A percentile compares a stretch with the other conserved stretches of the same genome.
phyloP scores from a whole-genome alignment of 2,329 filamentous ascomycete species.

The Alternaria sp. region DNA sequence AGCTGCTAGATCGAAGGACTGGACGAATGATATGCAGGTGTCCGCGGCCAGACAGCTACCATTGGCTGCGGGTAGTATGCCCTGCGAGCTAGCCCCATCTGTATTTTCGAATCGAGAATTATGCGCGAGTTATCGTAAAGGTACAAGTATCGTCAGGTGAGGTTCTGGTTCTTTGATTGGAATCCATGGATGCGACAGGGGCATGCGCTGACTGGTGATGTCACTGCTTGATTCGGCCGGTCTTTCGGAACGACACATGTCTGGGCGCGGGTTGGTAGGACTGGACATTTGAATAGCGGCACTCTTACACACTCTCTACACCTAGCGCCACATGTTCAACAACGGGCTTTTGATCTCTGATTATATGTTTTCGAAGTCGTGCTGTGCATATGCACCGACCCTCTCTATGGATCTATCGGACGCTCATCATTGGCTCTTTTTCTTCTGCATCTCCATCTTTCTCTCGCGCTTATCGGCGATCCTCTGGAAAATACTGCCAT shows the following conservation, averaged over 20 bases:
- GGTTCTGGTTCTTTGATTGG: not conserved
- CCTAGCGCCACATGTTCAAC: not conserved
- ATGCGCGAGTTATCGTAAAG: not conserved
- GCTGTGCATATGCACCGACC: not conserved
- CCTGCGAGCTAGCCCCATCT: not conserved
- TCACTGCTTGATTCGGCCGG: not conserved
- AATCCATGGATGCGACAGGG: not conserved
- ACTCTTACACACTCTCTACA: not conserved
- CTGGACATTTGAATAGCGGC: not conserved
- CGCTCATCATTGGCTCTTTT: not conserved
- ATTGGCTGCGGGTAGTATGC: not conserved
- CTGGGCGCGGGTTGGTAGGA: not conserved
- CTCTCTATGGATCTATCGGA: not conserved
- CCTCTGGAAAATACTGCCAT: slow-evolving; percentile 59
- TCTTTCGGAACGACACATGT: not conserved
- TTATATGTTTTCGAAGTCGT: not conserved
- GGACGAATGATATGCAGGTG: not conserved
- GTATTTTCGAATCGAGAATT: not conserved
- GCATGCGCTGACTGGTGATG: not conserved
- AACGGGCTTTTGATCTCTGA: too few species aligned
- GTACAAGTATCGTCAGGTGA: not conserved
- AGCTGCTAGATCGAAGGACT: not conserved
- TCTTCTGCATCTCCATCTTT: not conserved
- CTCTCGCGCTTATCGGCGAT: slow-evolving; percentile 24
- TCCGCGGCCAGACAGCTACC: not conserved